A percentile compares a stretch with the other conserved stretches of the same genome.
phyloP scores from a whole-genome alignment of 306 rosid species.

The Rosa rugosa region DNA sequence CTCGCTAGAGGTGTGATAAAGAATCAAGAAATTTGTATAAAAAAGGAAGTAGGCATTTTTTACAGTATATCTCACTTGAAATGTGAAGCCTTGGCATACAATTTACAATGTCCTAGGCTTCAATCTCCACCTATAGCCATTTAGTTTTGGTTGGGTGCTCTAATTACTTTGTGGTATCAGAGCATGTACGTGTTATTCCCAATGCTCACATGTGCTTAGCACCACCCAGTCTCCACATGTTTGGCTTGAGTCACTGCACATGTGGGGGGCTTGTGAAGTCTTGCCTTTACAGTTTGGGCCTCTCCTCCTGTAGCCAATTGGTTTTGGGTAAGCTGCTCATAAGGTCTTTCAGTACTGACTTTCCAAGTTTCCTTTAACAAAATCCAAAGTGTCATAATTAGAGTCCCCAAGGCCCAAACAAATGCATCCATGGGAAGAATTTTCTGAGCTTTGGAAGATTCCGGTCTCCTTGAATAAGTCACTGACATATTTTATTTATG shows the following conservation, averaged over 20 bases:
- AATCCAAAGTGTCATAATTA: not conserved
- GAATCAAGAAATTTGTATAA: not conserved
- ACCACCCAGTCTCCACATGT: not conserved
- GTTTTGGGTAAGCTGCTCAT: not conserved
- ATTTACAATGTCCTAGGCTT: not conserved
- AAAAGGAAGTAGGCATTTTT: not conserved
- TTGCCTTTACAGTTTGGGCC: not conserved
- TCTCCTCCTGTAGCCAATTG: not conserved
- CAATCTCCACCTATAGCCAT: not conserved
- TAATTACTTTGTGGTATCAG: not conserved
- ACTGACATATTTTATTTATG: not conserved
- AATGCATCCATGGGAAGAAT: not conserved
- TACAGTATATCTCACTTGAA: not conserved
- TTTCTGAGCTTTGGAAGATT: not conserved
- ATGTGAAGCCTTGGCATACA: not conserved
- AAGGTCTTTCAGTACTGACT: not conserved
- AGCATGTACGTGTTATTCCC: not conserved
- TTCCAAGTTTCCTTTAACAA: not conserved
- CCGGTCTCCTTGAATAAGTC: not conserved
- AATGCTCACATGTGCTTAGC: not conserved
- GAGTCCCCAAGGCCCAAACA: not conserved
- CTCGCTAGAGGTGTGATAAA: not conserved
- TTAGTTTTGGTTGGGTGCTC: not conserved
- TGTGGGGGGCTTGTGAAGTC: not conserved
- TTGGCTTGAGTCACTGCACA: not conserved